Conservation (phyloP, 371 early-diverging fungal species). For the Mucor piriformis region DNA sequence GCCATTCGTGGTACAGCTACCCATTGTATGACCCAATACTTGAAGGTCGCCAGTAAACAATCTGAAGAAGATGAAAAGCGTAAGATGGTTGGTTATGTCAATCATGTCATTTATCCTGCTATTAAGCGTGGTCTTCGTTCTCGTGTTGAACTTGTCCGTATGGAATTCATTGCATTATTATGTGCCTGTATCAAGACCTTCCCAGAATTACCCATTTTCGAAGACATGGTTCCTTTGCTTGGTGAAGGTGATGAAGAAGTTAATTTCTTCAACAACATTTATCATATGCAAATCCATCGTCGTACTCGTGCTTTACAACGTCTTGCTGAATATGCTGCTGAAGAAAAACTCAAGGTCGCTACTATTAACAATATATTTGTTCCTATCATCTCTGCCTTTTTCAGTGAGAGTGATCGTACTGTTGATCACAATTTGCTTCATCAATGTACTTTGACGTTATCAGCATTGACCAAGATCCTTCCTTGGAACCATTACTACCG, state of each 20-base stretch:
- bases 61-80: conserved; percentile 45
- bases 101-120: conserved; percentile 71
- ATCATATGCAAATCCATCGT: conserved; percentile 93
- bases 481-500: conserved; percentile 87
- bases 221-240: conserved; percentile 68
- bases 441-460: conserved; percentile 78
- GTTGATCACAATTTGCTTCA: conserved; percentile 77
- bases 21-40: conserved; percentile 71
- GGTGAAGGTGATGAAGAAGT: conserved; percentile 76
- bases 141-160: conserved; percentile 65
- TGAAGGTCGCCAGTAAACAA: conserved; percentile 43
- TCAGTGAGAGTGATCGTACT: conserved; percentile 74
- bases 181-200: conserved; percentile 66
- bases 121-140: conserved; percentile 75
- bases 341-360: conserved; percentile 45
- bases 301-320: conserved; percentile 83
- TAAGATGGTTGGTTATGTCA: conserved; percentile 53
- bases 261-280: conserved; percentile 88
- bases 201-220: conserved; percentile 60
- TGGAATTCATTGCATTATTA: conserved; percentile 72
- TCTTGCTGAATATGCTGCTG: conserved; percentile 62
- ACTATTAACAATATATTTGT: conserved; percentile 79
- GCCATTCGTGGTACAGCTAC: conserved; percentile 85
- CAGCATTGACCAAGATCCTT: conserved; percentile 66
- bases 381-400: conserved; percentile 83